phyloP scores from a whole-genome alignment of 2,329 filamentous ascomycete species.

The Apiospora phragmitis region DNA sequence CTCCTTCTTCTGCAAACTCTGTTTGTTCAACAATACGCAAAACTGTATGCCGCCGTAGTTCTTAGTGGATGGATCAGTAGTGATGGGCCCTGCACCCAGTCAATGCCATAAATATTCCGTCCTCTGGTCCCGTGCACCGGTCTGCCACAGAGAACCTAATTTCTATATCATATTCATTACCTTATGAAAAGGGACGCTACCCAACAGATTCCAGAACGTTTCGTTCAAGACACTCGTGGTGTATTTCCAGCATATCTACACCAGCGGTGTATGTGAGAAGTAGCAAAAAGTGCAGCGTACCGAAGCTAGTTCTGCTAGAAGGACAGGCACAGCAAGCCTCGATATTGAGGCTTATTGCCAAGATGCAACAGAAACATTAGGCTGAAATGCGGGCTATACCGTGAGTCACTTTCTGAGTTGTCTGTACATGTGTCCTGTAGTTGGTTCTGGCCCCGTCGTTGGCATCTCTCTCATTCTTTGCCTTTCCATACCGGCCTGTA shows the following conservation, averaged over 20 bases:
- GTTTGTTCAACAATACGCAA: neutral
- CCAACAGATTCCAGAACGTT: neutral
- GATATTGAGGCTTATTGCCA: neutral
- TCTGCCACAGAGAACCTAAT: neutral
- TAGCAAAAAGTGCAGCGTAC: neutral
- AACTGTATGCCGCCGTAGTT: neutral
- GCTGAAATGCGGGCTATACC: constrained; percentile 1
- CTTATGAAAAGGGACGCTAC: neutral
- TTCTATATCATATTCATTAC: neutral
- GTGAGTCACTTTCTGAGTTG: neutral
- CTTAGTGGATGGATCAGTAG: neutral
- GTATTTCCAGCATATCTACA: neutral
- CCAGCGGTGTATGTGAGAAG: neutral
- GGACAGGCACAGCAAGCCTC: neutral
- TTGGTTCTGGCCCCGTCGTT: neutral
- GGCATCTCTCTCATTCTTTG: neutral
- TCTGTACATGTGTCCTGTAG: neutral
- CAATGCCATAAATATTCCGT: neutral
- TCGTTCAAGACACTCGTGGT: neutral
- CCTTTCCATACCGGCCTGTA: neutral
- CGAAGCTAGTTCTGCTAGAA: too few species aligned
- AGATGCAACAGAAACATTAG: neutral
- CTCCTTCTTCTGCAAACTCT: neutral
- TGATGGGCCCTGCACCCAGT: neutral
- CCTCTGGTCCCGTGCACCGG: neutral